Evolutionary conservation across 2,329 filamentous ascomycete genomes (phyloP).

Genomic region (Stachybotrys echinatus): DNA sequence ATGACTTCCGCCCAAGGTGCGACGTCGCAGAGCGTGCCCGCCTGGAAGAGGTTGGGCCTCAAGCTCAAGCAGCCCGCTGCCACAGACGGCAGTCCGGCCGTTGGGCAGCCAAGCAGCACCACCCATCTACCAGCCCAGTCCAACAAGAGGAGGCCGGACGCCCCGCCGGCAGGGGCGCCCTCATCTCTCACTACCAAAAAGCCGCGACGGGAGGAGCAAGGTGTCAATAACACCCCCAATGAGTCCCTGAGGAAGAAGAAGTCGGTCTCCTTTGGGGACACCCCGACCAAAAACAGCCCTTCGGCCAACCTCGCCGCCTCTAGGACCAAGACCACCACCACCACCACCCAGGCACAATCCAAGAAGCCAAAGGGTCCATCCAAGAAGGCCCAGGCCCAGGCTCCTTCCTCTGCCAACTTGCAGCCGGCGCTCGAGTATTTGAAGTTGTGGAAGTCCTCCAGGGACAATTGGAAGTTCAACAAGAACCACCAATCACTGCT

Average conservation of each 20-base stretch:
- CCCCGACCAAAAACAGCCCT: constrained; percentile 26
- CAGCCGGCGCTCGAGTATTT: constrained; percentile 72
- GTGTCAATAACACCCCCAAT: constrained; percentile 8
- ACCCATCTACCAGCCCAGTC: constrained; percentile 23
- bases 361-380: constrained; percentile 31
- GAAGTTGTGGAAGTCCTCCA: constrained; percentile 65
- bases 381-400: constrained; percentile 24
- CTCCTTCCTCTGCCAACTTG: constrained; percentile 37
- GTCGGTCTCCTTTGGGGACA: constrained; percentile 44
- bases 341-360: constrained; percentile 8
- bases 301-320: constrained; percentile 12
- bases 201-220: constrained; percentile 24
- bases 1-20: not conserved
- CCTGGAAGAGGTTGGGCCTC: constrained; percentile 59
- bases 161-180: constrained; percentile 23
- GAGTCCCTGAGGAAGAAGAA: constrained; percentile 33
- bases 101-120: constrained; percentile 31
- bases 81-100: constrained; percentile 21
- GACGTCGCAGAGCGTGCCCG: constrained; percentile 46
- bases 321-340: constrained; percentile 28
- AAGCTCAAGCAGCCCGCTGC: constrained; percentile 47
- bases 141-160: constrained; percentile 34
- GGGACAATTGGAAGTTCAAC: constrained; percentile 86
- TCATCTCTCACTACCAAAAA: constrained; percentile 26
- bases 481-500: constrained; percentile 85